phyloP scores from a whole-genome alignment of 108 stramenopile species.

The Nitzschia palea region DNA sequence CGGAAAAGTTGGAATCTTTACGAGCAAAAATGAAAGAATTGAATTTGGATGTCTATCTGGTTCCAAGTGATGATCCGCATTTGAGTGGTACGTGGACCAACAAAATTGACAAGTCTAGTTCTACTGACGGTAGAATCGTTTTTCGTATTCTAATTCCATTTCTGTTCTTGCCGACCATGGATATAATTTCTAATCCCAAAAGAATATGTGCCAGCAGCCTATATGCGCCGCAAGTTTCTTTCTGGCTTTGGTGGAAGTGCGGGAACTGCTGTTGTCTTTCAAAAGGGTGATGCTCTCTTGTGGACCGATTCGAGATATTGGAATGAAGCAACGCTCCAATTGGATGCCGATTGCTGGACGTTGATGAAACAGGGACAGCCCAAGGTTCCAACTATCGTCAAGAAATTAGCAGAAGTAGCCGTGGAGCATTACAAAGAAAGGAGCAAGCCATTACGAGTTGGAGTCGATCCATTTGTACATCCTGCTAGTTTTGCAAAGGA shows the following conservation, averaged over 20 bases:
- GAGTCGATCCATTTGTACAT: slow-evolving; percentile 82
- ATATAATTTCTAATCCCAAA: neutral
- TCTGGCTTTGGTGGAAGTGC: slow-evolving; percentile 93
- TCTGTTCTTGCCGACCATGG: neutral
- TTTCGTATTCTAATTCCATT: too few species aligned
- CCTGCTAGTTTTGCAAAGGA: slow-evolving; percentile 80
- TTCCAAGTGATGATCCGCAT: slow-evolving; percentile 91
- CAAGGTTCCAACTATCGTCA: slow-evolving; percentile 64
- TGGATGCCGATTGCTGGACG: slow-evolving; percentile 69
- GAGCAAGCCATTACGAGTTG: slow-evolving; percentile 46
- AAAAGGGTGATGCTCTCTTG: slow-evolving; percentile 40
- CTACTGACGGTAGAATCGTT: neutral
- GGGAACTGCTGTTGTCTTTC: slow-evolving; percentile 91
- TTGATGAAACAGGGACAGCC: slow-evolving; percentile 85
- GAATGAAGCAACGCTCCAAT: slow-evolving; percentile 85
- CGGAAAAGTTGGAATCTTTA: slow-evolving; percentile 52
- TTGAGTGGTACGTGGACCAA: slow-evolving; percentile 50
- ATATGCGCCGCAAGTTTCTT: slow-evolving; percentile 87
- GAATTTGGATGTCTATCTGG: slow-evolving; percentile 69
- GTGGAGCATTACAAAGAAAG: slow-evolving; percentile 30
- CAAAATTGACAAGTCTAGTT: neutral
- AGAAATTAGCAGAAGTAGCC: slow-evolving; percentile 62
- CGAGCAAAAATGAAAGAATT: slow-evolving; percentile 62
- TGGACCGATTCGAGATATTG: slow-evolving; percentile 98
- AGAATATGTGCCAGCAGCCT: slow-evolving; percentile 94